These are phyloP conservation scores for Fusarium transvaalense DNA, from an alignment of 2,329 filamentous ascomycete genomes.

Conservation along the genomic window DNA sequence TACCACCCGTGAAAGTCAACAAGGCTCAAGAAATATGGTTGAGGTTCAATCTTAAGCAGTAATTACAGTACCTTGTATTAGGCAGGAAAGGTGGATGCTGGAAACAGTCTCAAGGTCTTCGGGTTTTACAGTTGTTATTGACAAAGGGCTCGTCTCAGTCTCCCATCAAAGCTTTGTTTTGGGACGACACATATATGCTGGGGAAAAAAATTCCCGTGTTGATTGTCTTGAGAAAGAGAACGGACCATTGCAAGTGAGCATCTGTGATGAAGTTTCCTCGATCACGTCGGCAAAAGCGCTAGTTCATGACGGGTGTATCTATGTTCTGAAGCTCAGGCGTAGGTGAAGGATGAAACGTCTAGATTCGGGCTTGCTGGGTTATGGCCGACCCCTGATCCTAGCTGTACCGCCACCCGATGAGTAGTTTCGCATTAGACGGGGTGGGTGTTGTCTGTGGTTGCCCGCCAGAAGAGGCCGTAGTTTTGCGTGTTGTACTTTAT, in stretches of 20 bases:
- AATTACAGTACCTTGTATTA: slow-evolving; percentile 38
- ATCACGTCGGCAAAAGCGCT: slow-evolving; percentile 27
- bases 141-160: neutral
- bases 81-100: slow-evolving; percentile 24
- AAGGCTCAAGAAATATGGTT: neutral
- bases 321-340: slow-evolving; percentile 24
- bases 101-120: slow-evolving; percentile 1
- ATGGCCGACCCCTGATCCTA: slow-evolving; percentile 41
- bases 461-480: slow-evolving; percentile 11
- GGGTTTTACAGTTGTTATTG: neutral
- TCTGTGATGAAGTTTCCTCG: slow-evolving; percentile 1
- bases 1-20: neutral
- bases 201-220: neutral
- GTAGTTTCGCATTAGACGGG: slow-evolving; percentile 24
- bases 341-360: slow-evolving; percentile 47
- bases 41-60: slow-evolving; percentile 24
- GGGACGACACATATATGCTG: neutral
- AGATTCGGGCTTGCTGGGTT: slow-evolving; percentile 32
- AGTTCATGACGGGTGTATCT: slow-evolving; percentile 18
- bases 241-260: neutral
- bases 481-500: slow-evolving; percentile 13
- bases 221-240: neutral
- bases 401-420: slow-evolving; percentile 11
- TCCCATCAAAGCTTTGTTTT: neutral
- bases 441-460: slow-evolving; percentile 14